Percentiles rank a stretch among this genome's conserved stretches.
phyloP scores from a whole-genome alignment of 1,139 yeast genomes.

The Magnusiomyces magnusii region DNA sequence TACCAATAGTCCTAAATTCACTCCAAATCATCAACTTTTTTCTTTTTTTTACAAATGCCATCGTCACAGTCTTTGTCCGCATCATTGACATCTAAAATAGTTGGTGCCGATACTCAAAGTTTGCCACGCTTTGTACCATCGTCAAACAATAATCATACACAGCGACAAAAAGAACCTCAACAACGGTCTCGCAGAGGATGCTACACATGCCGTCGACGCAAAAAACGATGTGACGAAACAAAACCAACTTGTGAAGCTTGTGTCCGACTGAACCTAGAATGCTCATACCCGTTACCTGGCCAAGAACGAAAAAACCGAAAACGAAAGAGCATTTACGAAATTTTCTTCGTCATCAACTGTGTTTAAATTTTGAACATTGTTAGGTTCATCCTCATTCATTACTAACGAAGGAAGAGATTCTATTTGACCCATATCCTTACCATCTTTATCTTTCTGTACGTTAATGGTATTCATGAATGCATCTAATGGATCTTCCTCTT shows the following conservation, averaged over 20 bases:
- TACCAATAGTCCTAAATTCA: no score
- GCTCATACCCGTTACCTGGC: conserved; percentile 50
- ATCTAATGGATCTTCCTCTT: conserved; percentile 36
- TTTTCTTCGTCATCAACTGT: conserved; percentile 30
- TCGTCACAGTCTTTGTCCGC: no score
- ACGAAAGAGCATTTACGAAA: conserved; percentile 22
- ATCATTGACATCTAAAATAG: no score
- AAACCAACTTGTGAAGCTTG: conserved; percentile 59
- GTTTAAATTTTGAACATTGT: conserved; percentile 21
- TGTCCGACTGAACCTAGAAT: conserved; percentile 44
- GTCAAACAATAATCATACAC: no score
- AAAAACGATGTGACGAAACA: conserved; percentile 63
- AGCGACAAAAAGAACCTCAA: neutral
- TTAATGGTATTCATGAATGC: conserved; percentile 32
- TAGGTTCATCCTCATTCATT: conserved; percentile 22
- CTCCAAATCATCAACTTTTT: no score
- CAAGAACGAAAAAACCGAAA: conserved; percentile 38
- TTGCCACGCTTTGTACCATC: no score
- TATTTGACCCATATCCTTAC: neutral
- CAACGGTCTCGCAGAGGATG: conserved; percentile 48
- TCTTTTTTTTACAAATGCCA: no score
- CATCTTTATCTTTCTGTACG: conserved; percentile 13
- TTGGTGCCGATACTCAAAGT: no score
- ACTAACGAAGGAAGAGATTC: conserved; percentile 19
- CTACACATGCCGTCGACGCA: conserved; percentile 60